phyloP scores from a whole-genome alignment of 495 filamentous ascomycete species.

The Penicillium pulvis region DNA sequence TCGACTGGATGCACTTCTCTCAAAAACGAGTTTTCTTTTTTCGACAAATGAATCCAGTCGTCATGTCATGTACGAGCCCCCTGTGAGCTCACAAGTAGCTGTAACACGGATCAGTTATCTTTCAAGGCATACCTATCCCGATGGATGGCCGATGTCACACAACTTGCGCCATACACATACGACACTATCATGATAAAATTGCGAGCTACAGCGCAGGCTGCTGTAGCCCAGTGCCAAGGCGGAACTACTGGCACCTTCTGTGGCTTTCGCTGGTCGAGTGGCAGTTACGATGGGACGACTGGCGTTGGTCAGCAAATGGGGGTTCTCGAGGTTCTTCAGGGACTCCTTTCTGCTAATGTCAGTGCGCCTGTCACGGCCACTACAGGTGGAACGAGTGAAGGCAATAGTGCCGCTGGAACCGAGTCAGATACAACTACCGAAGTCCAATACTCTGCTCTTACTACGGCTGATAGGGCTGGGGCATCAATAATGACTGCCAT shows the following conservation, averaged over 20 bases:
- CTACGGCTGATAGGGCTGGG: slow-evolving; percentile 9
- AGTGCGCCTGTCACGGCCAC: slow-evolving; percentile 11
- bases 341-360: slow-evolving; percentile 9
- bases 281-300: slow-evolving; percentile 34
- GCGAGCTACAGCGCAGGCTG: slow-evolving; percentile 35
- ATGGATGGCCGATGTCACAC: slow-evolving; percentile 41
- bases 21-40: slow-evolving; percentile 58
- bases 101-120: slow-evolving; percentile 42
- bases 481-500: slow-evolving; percentile 11
- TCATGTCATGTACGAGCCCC: slow-evolving; percentile 44
- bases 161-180: slow-evolving; percentile 40
- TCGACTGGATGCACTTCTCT: slow-evolving; percentile 55
- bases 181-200: slow-evolving; percentile 30
- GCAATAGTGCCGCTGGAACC: slow-evolving; percentile 20
- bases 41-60: slow-evolving; percentile 36
- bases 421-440: slow-evolving; percentile 5
- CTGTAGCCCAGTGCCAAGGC: slow-evolving; percentile 39
- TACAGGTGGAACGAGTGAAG: slow-evolving; percentile 19
- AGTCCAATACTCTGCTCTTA: slow-evolving; percentile 5
- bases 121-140: slow-evolving; percentile 51
- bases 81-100: slow-evolving; percentile 38
- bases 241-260: slow-evolving; percentile 24
- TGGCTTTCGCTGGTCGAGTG: slow-evolving; percentile 29
- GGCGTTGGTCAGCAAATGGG: slow-evolving; percentile 69
- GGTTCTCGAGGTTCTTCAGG: slow-evolving; percentile 67